phyloP scores from a whole-genome alignment of 441 rosid genomes.

The Aleurites moluccanus region DNA sequence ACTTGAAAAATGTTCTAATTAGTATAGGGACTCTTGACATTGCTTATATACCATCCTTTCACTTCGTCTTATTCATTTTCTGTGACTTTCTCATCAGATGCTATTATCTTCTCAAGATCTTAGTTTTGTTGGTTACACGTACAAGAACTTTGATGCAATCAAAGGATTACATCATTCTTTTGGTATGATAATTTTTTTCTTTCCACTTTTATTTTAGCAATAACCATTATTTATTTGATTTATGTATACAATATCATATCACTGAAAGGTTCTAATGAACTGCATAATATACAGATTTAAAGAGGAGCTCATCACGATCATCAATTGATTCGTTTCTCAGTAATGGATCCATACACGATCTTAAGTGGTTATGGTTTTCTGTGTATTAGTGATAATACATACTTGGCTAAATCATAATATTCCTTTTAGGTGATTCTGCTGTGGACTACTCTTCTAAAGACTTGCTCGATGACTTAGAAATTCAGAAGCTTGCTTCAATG shows the following conservation, averaged over 20 bases:
- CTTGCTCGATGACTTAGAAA: conserved; percentile 34
- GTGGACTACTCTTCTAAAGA: conserved; percentile 46
- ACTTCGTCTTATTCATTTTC: conserved; percentile 15
- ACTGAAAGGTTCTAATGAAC: neutral
- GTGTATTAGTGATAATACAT: neutral
- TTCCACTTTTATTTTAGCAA: conserved; percentile 1
- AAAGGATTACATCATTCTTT: conserved; percentile 57
- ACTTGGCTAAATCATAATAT: conserved; percentile 10
- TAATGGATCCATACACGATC: conserved; percentile 27
- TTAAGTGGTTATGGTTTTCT: neutral
- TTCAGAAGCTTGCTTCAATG: conserved; percentile 21
- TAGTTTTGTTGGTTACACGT: conserved; percentile 93
- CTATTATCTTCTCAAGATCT: conserved; percentile 68
- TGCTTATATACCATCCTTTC: neutral
- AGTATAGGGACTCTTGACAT: neutral
- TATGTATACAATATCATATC: conserved; percentile 10
- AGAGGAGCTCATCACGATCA: conserved; percentile 42
- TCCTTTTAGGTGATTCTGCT: conserved; percentile 61
- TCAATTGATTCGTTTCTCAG: conserved; percentile 52
- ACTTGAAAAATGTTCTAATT: neutral
- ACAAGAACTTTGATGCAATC: conserved; percentile 88
- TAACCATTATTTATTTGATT: conserved; percentile 2
- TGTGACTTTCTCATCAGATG: conserved; percentile 40
- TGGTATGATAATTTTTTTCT: conserved; percentile 42
- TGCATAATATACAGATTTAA: conserved; percentile 37